Evolutionary conservation across 176 grass and related monocot genomes (phyloP), one percentile per base, ranked within the genome.

Genomic region (Raddia guianensis): DNA sequence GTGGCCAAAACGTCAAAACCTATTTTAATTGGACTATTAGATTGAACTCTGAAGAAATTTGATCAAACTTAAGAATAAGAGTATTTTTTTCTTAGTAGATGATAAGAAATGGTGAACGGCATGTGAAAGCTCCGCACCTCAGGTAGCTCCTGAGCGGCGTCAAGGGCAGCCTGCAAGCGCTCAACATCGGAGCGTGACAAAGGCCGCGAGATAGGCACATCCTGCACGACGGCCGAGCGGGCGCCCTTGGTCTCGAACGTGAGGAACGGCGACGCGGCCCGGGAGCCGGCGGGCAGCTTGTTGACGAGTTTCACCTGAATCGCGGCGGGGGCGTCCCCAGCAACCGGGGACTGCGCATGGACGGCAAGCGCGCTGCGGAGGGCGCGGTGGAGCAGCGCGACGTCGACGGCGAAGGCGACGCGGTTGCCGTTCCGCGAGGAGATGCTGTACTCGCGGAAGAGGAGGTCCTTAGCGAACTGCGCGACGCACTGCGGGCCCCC

Each of bases 301-400:
- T 91, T 95, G 69, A 99, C 88, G 79, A 99, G 90, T 76, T 86
- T 99, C 49, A 95, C 88, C 80, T 98, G 96, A 60, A 95, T 98
- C 37, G 86, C 88, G 1, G 85, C 86, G 16, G 88, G 37, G 51
- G 80, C 84, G 67, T 90, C 88, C 62, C 77, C 79, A 35, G 73
- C 75, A n/a, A 79, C 80, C 33, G 82, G 86, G 64, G 86, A 87
- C 81, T 93, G 90, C 34, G 91, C 77, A 70, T 99, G 92, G 72
- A 95, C 86, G 45, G 92, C 94, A 53, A 99, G 82, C 21, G 87
- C 92, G 79, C 96, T 98, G 13, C 90, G 90, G 63, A 98, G 83
- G 60, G 96, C 92, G 68, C 92, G 96, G 50, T 93, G 92, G 68
- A 99, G 96, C 61, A 93, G 90, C 68, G 90, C 78, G 53, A 83